phyloP scores from a whole-genome alignment of 768 basidiomycete genomes.

The Tylopilus cervinicoccineus region DNA sequence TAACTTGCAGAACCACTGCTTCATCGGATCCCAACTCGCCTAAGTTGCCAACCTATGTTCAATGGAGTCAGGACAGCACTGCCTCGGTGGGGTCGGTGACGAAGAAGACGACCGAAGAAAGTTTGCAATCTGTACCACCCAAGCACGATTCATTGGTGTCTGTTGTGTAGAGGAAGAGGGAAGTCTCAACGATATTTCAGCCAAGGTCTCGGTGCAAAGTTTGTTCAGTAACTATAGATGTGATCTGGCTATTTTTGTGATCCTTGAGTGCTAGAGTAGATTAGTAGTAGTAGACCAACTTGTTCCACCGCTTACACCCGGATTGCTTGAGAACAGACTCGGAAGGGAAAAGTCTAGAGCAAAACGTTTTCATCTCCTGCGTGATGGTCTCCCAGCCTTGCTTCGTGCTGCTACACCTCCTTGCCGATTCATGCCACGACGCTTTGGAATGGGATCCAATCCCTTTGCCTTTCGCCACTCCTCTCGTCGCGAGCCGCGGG shows the following conservation, averaged over 20 bases:
- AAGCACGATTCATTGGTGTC: constrained; percentile 3
- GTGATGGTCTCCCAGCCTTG: constrained; percentile 66
- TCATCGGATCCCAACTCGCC: constrained; percentile 3
- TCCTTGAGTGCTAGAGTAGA: no score
- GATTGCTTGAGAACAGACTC: not conserved
- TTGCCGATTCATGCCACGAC: constrained; percentile 62
- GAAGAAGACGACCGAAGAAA: constrained; percentile 10
- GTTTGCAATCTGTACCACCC: not conserved
- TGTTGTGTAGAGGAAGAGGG: constrained; percentile 7
- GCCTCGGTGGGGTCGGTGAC: constrained; percentile 4
- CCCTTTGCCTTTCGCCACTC: constrained; percentile 84
- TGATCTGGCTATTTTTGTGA: not conserved
- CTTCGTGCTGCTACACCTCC: constrained; percentile 56
- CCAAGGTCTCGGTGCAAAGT: not conserved
- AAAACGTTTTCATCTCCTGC: constrained; percentile 50
- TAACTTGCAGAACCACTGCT: constrained; percentile 9
- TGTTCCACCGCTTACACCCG: not conserved
- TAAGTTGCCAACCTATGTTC: constrained; percentile 19
- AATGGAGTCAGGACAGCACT: constrained; percentile 5
- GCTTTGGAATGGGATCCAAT: constrained; percentile 46
- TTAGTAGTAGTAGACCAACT: constrained; percentile 1
- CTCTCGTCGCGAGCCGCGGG: constrained; percentile 71
- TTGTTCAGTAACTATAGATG: not conserved
- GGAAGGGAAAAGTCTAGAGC: no score
- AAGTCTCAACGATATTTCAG: not conserved